A percentile compares a stretch with the other conserved stretches of the same genome.
Evolutionary conservation across 345 rosid species (phyloP).

Genomic region (Schrenkiella parvula): DNA sequence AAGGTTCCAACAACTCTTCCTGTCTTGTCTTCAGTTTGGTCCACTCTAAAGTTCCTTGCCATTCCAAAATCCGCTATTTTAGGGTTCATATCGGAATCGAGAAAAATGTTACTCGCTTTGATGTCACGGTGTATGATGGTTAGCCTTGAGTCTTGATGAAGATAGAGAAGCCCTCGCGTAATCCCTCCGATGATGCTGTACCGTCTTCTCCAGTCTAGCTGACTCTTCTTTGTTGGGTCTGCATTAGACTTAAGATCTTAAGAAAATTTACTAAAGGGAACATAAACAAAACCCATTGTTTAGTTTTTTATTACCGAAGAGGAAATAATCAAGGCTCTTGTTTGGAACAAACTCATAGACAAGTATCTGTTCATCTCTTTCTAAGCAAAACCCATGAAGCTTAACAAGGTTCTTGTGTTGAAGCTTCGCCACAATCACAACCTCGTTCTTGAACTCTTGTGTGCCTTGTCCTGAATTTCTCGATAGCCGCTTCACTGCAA

Average conservation of each 20-base stretch:
- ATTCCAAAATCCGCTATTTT: constrained; percentile 5
- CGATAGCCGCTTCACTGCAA: constrained; percentile 23
- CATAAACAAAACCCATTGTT: background rate
- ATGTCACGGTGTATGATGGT: constrained; percentile 27
- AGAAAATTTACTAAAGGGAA: background rate
- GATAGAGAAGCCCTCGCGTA: constrained; percentile 5
- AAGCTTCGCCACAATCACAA: constrained; percentile 29
- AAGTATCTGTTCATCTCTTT: constrained; percentile 18
- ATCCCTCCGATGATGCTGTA: background rate
- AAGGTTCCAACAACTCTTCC: constrained; percentile 2
- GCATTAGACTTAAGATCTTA: background rate
- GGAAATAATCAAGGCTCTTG: constrained; percentile 29
- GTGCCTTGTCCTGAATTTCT: constrained; percentile 23
- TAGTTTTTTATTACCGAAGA: background rate
- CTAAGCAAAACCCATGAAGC: constrained; percentile 27
- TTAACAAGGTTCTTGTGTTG: constrained; percentile 29
- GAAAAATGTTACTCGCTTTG: constrained; percentile 19
- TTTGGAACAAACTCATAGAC: constrained; percentile 29
- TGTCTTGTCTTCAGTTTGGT: background rate
- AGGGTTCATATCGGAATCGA: constrained; percentile 1
- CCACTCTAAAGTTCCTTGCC: background rate
- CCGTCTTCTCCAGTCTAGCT: background rate
- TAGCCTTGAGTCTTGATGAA: constrained; percentile 23
- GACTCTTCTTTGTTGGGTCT: background rate
- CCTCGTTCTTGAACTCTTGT: constrained; percentile 27